Evolutionary conservation across 2,329 filamentous ascomycete species (phyloP).

Genomic region (Nigrograna mackinnonii): DNA sequence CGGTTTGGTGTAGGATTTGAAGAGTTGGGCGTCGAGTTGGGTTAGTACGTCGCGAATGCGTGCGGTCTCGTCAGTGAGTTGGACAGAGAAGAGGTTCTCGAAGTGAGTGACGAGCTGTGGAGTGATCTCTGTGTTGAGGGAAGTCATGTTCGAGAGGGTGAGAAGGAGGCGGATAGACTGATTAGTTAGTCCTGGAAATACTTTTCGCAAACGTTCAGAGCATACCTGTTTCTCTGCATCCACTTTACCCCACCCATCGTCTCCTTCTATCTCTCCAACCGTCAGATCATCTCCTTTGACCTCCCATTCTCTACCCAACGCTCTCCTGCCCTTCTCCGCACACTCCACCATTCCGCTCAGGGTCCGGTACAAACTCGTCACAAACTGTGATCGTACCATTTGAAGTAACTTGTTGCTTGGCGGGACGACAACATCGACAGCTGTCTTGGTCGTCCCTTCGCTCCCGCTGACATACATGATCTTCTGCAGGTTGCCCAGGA

Average conservation of each 20-base stretch:
- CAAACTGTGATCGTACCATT: conserved; percentile 89
- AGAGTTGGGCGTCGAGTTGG: conserved; percentile 89
- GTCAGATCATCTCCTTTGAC: conserved; percentile 56
- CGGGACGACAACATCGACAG: conserved; percentile 80
- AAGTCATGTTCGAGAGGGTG: conserved; percentile 88
- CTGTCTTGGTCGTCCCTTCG: conserved; percentile 76
- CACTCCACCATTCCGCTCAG: conserved; percentile 97
- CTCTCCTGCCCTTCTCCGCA: conserved; percentile 74
- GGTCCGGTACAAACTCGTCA: conserved; percentile 90
- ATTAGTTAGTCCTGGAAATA: neutral
- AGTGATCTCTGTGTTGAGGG: conserved; percentile 79
- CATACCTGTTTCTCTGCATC: conserved; percentile 42
- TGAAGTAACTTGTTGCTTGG: conserved; percentile 86
- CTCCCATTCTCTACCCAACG: conserved; percentile 59
- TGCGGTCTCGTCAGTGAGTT: conserved; percentile 89
- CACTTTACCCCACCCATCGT: conserved; percentile 32
- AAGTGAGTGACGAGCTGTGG: conserved; percentile 90
- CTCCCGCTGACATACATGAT: conserved; percentile 78
- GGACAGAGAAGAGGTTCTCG: conserved; percentile 90
- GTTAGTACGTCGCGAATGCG: conserved; percentile 87
- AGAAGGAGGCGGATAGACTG: conserved; percentile 92
- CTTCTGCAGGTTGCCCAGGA: conserved; percentile 88
- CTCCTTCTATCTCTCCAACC: conserved; percentile 30
- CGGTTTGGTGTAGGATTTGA: conserved; percentile 87
- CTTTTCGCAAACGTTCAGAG: too few relatives aligned